These are phyloP conservation scores for Ascochyta pisi DNA, from an alignment of 2,329 filamentous ascomycete genomes.

Conservation along the genomic window DNA sequence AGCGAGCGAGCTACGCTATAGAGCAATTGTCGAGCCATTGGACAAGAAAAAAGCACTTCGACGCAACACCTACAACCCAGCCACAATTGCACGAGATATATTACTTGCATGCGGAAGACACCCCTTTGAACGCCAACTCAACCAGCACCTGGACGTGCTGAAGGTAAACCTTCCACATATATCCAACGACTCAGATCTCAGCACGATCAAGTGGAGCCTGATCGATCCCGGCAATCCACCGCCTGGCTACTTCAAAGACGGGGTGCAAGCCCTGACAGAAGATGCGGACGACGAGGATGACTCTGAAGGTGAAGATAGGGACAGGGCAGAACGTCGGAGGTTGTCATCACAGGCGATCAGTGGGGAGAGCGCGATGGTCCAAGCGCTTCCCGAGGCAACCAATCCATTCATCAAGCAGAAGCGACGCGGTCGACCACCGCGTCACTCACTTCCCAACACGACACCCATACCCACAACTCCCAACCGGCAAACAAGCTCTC, in stretches of 20 bases:
- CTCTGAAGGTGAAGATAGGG: slow-evolving; percentile 37
- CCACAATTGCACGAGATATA: slow-evolving; percentile 69
- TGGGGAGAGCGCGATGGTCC: slow-evolving; percentile 33
- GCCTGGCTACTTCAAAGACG: slow-evolving; percentile 40
- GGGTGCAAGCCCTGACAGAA: slow-evolving; percentile 33
- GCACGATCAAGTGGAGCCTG: slow-evolving; percentile 67
- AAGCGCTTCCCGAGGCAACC: slow-evolving; percentile 37
- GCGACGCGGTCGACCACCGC: slow-evolving; percentile 47
- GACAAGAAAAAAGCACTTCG: slow-evolving; percentile 55
- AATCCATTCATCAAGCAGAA: slow-evolving; percentile 44
- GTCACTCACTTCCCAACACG: slow-evolving; percentile 36
- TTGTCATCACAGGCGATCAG: slow-evolving; percentile 30
- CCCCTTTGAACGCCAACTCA: slow-evolving; percentile 64
- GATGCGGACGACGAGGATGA: slow-evolving; percentile 47
- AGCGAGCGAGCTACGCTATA: slow-evolving; percentile 25
- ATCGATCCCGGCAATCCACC: slow-evolving; percentile 63
- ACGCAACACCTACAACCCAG: slow-evolving; percentile 63
- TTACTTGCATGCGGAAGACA: slow-evolving; percentile 68
- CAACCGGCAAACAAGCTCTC: slow-evolving; percentile 18
- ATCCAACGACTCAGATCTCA: slow-evolving; percentile 58
- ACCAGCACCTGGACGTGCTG: slow-evolving; percentile 63
- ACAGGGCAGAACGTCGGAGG: slow-evolving; percentile 13
- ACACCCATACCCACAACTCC: slow-evolving; percentile 24
- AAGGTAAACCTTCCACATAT: slow-evolving; percentile 54
- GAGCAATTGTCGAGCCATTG: slow-evolving; percentile 54